Percentiles rank a stretch among this genome's conserved stretches.
phyloP scores from a whole-genome alignment of 2,329 filamentous ascomycete species.

The Sporothrix brasiliensis region DNA sequence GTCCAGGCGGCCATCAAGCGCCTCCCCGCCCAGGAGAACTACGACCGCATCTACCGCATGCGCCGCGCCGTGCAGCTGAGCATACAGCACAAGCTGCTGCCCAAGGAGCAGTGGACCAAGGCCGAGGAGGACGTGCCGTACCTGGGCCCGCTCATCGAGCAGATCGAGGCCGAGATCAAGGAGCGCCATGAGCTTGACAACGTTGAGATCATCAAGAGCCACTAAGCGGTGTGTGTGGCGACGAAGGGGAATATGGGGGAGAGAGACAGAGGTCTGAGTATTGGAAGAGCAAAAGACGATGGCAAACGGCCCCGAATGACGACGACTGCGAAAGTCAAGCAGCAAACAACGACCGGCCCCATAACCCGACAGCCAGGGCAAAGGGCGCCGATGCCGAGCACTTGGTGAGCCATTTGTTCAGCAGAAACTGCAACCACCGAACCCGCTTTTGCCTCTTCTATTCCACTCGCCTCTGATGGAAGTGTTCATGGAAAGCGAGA shows the following conservation, averaged over 20 bases:
- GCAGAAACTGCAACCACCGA: neutral
- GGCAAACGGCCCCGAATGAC: neutral
- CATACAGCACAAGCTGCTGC: conserved; percentile 65
- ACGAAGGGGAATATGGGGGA: neutral
- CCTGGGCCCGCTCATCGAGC: conserved; percentile 56
- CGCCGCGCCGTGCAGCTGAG: conserved; percentile 86
- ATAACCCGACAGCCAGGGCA: neutral
- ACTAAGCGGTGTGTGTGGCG: conserved; percentile 39
- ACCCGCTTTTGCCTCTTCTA: neutral
- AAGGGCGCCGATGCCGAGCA: neutral
- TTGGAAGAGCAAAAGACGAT: neutral
- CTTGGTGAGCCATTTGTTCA: neutral
- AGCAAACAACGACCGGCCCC: neutral
- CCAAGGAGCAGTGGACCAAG: conserved; percentile 64
- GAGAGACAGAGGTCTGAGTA: neutral
- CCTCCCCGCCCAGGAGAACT: conserved; percentile 84
- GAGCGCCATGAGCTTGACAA: conserved; percentile 59
- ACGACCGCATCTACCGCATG: conserved; percentile 97
- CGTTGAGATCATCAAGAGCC: conserved; percentile 55
- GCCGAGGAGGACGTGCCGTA: conserved; percentile 59
- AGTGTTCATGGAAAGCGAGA: neutral
- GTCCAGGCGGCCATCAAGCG: conserved; percentile 89
- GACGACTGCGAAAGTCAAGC: neutral
- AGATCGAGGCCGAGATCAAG: conserved; percentile 52
- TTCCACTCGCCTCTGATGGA: neutral